Evolutionary conservation across 2,329 filamentous ascomycete genomes (phyloP).

Genomic region (Emericellopsis cladophorae): DNA sequence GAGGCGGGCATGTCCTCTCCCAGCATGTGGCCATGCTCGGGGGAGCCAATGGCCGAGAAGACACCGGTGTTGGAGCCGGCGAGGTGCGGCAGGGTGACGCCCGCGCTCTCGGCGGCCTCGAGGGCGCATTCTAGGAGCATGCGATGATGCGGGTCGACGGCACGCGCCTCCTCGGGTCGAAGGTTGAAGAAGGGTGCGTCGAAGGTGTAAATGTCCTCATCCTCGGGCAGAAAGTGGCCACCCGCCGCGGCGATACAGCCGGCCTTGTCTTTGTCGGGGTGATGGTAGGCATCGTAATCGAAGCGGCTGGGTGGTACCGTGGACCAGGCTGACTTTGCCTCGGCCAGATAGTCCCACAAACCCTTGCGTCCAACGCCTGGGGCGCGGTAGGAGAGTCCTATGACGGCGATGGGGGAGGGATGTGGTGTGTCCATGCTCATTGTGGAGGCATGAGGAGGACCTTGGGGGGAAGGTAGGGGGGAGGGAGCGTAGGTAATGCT

Average conservation of each 20-base stretch:
- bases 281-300: slow-evolving; percentile 25
- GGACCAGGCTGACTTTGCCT: slow-evolving; percentile 25
- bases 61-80: slow-evolving; percentile 35
- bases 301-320: slow-evolving; percentile 33
- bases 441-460: too few relatives aligned
- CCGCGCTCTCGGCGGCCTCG: slow-evolving; percentile 40
- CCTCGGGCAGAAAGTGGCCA: slow-evolving; percentile 28
- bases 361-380: slow-evolving; percentile 1
- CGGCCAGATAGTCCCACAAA: slow-evolving; percentile 26
- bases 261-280: slow-evolving; percentile 27
- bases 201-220: slow-evolving; percentile 27
- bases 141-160: slow-evolving; percentile 39
- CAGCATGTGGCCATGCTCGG: slow-evolving; percentile 33
- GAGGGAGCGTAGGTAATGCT: too few relatives aligned
- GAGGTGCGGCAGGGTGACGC: slow-evolving; percentile 31
- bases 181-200: slow-evolving; percentile 40
- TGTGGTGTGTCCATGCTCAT: too few relatives aligned
- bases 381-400: background rate
- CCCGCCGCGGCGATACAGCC: slow-evolving; percentile 22
- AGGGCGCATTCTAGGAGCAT: slow-evolving; percentile 39
- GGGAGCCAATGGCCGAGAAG: slow-evolving; percentile 32
- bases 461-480: too few relatives aligned
- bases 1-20: slow-evolving; percentile 31
- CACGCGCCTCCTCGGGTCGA: slow-evolving; percentile 34
- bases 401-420: background rate